Percentiles rank a stretch among this genome's conserved stretches.
phyloP scores from a whole-genome alignment of 129 eudicot genomes.

The Helichrysum umbraculigerum region DNA sequence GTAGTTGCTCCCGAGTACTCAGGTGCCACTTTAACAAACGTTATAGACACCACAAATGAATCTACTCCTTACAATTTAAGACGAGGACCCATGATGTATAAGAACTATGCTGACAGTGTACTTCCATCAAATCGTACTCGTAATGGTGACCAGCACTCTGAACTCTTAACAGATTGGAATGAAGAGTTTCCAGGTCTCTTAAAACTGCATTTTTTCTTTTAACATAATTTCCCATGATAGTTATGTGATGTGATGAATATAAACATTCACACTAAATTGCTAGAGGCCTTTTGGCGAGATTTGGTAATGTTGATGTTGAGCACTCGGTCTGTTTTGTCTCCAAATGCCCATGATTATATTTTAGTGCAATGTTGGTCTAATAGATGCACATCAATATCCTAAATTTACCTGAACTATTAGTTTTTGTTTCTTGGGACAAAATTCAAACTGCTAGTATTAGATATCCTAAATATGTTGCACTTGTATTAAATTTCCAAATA shows the following conservation, averaged over 20 bases:
- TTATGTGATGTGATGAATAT: no score
- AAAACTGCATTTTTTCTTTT: not conserved
- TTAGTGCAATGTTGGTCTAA: not conserved
- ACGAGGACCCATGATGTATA: conserved; percentile 49
- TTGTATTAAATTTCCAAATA: no score
- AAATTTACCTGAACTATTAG: no score
- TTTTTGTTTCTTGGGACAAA: no score
- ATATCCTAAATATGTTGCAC: no score
- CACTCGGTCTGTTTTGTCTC: not conserved
- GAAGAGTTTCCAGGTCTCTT: conserved; percentile 84
- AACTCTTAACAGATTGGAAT: conserved; percentile 69
- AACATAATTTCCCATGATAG: not conserved
- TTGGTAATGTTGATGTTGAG: not conserved
- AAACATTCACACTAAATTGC: no score
- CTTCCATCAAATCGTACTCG: conserved; percentile 56
- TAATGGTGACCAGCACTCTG: conserved; percentile 58
- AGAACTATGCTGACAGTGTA: conserved; percentile 46
- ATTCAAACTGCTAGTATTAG: no score
- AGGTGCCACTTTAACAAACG: conserved; percentile 49
- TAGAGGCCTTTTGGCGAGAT: no score
- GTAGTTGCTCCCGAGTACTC: conserved; percentile 56
- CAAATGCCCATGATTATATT: not conserved
- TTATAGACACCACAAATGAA: conserved; percentile 51
- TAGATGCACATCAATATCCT: no score
- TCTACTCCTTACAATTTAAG: conserved; percentile 72